phyloP scores from a whole-genome alignment of 768 basidiomycete species.

The Leccinum subgranulosum region DNA sequence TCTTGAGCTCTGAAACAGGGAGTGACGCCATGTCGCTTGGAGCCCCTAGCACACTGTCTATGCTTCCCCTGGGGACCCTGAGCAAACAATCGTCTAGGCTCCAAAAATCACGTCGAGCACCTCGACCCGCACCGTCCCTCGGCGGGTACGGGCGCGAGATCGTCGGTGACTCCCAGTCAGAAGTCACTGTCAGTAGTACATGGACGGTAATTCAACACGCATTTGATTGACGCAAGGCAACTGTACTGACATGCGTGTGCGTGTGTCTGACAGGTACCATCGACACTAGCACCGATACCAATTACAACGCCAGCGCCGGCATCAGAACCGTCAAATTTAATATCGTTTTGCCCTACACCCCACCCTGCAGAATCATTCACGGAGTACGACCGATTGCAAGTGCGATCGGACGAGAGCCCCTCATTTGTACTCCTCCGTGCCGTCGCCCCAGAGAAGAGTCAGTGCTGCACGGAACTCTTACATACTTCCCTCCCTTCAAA shows the following conservation, averaged over 20 bases:
- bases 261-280: conserved; percentile 8
- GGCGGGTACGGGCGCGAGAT: background rate
- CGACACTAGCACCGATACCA: background rate
- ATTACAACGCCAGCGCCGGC: background rate
- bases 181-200: background rate
- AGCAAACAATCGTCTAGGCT: conserved; percentile 11
- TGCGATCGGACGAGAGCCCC: conserved; percentile 21
- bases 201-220: conserved; percentile 17
- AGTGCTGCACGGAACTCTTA: conserved; percentile 23
- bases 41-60: background rate
- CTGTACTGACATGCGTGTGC: background rate
- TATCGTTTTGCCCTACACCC: conserved; percentile 24
- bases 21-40: conserved; percentile 14
- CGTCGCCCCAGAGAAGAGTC: conserved; percentile 21
- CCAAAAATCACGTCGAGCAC: conserved; percentile 17
- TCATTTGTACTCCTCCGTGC: conserved; percentile 19
- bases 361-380: conserved; percentile 28
- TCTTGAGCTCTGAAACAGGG: conserved; percentile 27
- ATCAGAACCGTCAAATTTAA: background rate
- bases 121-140: background rate
- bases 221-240: background rate
- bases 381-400: conserved; percentile 27
- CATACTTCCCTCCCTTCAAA: conserved; percentile 26
- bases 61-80: conserved; percentile 2
- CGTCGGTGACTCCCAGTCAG: conserved; percentile 5